Evolutionary conservation across 495 filamentous ascomycete genomes (phyloP), one percentile per base, ranked within the genome.

Genomic region (Penicillium psychrofluorescens): DNA sequence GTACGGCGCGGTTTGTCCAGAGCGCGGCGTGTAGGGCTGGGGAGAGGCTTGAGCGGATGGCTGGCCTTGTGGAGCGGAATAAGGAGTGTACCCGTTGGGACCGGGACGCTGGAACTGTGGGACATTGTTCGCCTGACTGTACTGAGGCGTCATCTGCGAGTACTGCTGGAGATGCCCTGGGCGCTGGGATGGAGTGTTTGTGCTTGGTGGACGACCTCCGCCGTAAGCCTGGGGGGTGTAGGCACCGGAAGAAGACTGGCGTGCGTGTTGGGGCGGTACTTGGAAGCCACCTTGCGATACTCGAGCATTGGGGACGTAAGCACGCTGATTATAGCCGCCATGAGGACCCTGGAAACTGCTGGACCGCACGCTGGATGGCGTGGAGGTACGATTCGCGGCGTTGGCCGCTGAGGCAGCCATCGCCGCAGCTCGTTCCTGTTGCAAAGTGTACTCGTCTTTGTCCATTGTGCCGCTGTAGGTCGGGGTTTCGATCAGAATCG

Each of bases 381-480:
- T 67, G 11, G 62, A 58, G 16, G 49, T 63, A 28, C 64, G 61
- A 34, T 59, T 60, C 9, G 56, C 56, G 27, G 51, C 49, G 32
- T 46, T 55, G 30, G 53, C 38, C 8, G 62, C 42, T 12, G 58
- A 40, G n/a, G 53, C 49, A n/a, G 59, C 54, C 34, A 62, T 49
- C 32, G 60, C 56, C 8, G 61, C 55, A 4, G 58, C 52, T 15
- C 67, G 61, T 44, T 67, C 62, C 49, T 66, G 64, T 30, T 70
- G 62, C 12, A 65, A 40, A 11, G 63, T 63, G 38, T 68, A 64
- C 47, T 91, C 86, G 51, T 95, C 89, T 57, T 90, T 86, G 55
- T 95, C 89, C 83, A 95, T 85, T 11, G 83, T 80, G 4, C 90
- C 90, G 40, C 72, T 76, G 49, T 86, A 86, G 55, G 86, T 79